These are phyloP conservation scores for Lonicera japonica DNA, from an alignment of 129 eudicot genomes.

Conservation along the genomic window DNA sequence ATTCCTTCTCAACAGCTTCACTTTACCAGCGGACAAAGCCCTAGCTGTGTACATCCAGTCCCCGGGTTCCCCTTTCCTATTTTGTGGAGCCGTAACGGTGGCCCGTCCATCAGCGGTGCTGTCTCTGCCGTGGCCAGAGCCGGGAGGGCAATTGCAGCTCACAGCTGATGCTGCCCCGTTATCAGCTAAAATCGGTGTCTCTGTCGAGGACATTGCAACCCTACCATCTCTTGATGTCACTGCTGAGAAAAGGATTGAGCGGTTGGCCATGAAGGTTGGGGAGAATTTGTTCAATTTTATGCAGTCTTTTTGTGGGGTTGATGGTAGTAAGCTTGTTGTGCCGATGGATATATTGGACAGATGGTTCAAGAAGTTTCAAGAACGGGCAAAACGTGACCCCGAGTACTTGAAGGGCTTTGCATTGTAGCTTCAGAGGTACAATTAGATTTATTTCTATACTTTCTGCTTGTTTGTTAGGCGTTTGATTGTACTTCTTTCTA, in stretches of 20 bases:
- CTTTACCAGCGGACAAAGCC: slow-evolving; percentile 92
- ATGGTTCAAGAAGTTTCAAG: slow-evolving; percentile 98
- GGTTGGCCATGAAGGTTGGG: slow-evolving; percentile 84
- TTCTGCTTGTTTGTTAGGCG: not conserved
- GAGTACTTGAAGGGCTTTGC: slow-evolving; percentile 88
- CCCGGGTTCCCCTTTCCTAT: slow-evolving; percentile 75
- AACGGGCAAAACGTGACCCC: slow-evolving; percentile 87
- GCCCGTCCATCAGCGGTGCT: slow-evolving; percentile 80
- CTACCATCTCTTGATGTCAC: slow-evolving; percentile 80
- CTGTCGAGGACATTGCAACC: slow-evolving; percentile 66
- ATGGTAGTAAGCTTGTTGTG: slow-evolving; percentile 81
- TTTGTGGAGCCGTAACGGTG: slow-evolving; percentile 74
- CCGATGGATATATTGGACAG: slow-evolving; percentile 95
- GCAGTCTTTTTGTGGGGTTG: slow-evolving; percentile 99
- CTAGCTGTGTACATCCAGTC: slow-evolving; percentile 84
- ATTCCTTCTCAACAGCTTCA: slow-evolving; percentile 63
- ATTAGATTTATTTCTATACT: too few relatives aligned
- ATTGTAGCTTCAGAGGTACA: slow-evolving; percentile 37
- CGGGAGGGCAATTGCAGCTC: slow-evolving; percentile 48
- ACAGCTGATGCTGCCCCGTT: slow-evolving; percentile 56
- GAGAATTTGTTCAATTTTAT: slow-evolving; percentile 91
- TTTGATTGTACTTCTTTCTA: not conserved
- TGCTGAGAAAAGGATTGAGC: slow-evolving; percentile 74
- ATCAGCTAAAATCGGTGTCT: slow-evolving; percentile 80
- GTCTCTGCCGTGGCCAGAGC: slow-evolving; percentile 84